Evolutionary conservation across 345 rosid genomes (phyloP), one percentile per base, ranked within the genome.

Genomic region (Physaria fendleri): DNA sequence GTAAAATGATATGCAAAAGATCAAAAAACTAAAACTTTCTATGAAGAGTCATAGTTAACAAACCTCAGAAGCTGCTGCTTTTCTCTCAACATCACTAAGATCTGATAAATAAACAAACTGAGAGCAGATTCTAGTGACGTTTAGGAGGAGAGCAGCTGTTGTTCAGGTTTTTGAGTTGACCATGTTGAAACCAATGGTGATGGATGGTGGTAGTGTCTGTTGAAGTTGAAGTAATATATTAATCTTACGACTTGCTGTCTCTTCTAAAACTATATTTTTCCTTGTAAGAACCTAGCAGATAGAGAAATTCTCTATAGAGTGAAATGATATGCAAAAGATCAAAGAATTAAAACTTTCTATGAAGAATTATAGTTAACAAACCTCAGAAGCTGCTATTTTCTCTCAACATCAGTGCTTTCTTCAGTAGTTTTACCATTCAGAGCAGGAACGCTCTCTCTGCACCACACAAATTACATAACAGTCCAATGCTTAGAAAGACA

Each of bases 81-180:
- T n/a, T n/a, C n/a, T n/a, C n/a, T n/a, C n/a, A n/a, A n/a, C n/a
- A n/a, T n/a, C n/a, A n/a, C n/a, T n/a, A 51, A 21, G 32, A 68
- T 48, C n/a, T n/a, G n/a, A 41, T 33, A 52, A 33, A 32, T 23
- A 22, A 33, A 67, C 53, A 60, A 15, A 24, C n/a, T n/a, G 48
- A 68, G 34, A 60, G 35, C 10, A 11, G 48, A 35, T 14, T 45
- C 43, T 35, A 32, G 12, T 22, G 66, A 14, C 3, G n/a, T 18
- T 71, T 76, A 87, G 3, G 88, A 81, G 4, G 95, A 82, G 68
- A 94, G 99, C 77, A 87, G 79, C 77, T 87, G 97, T 46, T 94
- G 99, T 67, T 94, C 96, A 1, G 99, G 99, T 66, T 85, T 92
- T 78, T 90, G 69, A 41, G 90, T 63, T 42, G 97, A 84, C 95